phyloP scores from a whole-genome alignment of 257 asterid genomes.

The Scutellaria galericulata region DNA sequence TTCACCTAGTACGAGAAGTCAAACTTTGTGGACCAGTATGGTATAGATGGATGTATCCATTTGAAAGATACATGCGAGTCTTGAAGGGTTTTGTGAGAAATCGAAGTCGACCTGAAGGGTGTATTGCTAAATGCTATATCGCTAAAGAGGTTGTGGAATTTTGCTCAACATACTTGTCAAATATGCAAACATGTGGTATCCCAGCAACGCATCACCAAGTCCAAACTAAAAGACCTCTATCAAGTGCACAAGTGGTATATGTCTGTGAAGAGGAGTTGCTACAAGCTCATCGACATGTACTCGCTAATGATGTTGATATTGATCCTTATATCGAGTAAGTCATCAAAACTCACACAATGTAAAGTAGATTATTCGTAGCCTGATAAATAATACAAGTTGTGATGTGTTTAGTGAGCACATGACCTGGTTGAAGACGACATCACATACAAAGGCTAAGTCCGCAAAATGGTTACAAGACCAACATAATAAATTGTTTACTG shows the following conservation, averaged over 20 bases:
- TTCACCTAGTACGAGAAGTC: neutral
- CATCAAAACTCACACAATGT: no score
- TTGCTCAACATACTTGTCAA: neutral
- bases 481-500: neutral
- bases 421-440: neutral
- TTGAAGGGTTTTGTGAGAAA: neutral
- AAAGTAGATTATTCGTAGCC: neutral
- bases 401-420: neutral
- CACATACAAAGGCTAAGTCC: neutral
- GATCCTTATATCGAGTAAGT: neutral
- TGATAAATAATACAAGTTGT: neutral
- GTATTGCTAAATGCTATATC: neutral
- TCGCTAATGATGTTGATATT: neutral
- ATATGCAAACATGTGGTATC: neutral
- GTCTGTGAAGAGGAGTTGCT: neutral
- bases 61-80: neutral
- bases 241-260: neutral
- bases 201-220: neutral
- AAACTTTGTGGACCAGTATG: neutral
- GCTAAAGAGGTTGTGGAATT: neutral
- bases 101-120: neutral
- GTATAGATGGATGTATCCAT: constrained; percentile 13
- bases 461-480: neutral
- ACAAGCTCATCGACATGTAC: neutral
- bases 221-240: neutral